Evolutionary conservation across 139 green algal genomes (phyloP).

Genomic region (Ulvella scutata): DNA sequence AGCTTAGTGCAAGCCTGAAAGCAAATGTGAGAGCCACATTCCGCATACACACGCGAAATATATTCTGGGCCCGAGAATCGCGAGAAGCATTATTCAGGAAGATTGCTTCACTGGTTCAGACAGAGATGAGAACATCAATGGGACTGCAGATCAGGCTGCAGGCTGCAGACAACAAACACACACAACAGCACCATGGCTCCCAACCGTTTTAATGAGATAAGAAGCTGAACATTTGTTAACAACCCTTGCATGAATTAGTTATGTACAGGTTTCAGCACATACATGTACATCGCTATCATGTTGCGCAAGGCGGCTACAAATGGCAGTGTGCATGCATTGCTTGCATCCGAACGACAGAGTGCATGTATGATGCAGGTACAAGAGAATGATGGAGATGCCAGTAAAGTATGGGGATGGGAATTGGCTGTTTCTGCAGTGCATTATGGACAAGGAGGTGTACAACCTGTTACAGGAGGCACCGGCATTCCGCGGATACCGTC

Average conservation of each 20-base stretch:
- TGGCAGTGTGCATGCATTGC: too few relatives aligned
- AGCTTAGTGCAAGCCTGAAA: not conserved
- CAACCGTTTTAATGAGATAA: too few relatives aligned
- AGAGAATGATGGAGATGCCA: not conserved
- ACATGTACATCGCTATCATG: not conserved
- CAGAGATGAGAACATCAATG: too few relatives aligned
- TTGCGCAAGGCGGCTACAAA: not conserved
- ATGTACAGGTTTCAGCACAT: not conserved
- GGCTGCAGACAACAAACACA: too few relatives aligned
- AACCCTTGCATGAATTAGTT: not conserved
- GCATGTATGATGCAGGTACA: not conserved
- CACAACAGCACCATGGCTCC: too few relatives aligned
- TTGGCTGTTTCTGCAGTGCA: not conserved
- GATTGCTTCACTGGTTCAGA: too few relatives aligned
- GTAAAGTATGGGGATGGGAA: not conserved
- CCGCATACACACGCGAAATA: not conserved
- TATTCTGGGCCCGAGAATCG: not conserved
- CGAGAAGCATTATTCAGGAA: too few relatives aligned
- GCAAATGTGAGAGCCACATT: not conserved
- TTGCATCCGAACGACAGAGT: too few relatives aligned
- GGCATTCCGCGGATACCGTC: not conserved
- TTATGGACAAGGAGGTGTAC: not conserved
- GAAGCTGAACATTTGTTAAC: not conserved
- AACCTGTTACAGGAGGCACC: not conserved
- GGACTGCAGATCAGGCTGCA: too few relatives aligned